A percentile compares a stretch with the other conserved stretches of the same genome.
phyloP scores from a whole-genome alignment of 2,329 filamentous ascomycete species.

The Botrytis tulipae region DNA sequence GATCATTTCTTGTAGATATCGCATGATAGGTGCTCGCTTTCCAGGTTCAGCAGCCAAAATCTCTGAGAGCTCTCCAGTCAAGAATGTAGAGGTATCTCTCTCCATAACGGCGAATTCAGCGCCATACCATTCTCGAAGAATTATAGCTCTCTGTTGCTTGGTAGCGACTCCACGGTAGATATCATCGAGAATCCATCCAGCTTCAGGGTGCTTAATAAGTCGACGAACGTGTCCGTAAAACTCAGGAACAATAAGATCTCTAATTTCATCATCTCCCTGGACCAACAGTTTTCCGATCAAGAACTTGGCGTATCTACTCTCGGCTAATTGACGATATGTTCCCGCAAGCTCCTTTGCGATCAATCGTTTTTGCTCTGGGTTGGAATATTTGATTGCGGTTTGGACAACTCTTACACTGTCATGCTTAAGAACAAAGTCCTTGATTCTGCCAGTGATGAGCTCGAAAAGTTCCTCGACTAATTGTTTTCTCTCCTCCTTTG shows the following conservation, averaged over 20 bases:
- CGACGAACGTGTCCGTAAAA: constrained; percentile 93
- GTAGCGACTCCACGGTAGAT: constrained; percentile 89
- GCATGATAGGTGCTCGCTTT: constrained; percentile 85
- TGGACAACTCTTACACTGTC: constrained; percentile 96
- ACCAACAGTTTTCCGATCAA: constrained; percentile 92
- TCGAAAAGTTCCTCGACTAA: constrained; percentile 86
- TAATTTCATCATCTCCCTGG: constrained; percentile 83
- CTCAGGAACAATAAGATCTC: constrained; percentile 86
- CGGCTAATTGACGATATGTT: constrained; percentile 78
- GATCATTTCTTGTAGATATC: constrained; percentile 79
- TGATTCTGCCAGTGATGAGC: constrained; percentile 87
- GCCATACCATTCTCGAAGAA: constrained; percentile 95
- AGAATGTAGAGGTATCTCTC: constrained; percentile 50
- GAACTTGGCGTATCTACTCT: constrained; percentile 97
- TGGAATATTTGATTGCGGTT: constrained; percentile 95
- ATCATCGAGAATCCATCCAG: constrained; percentile 96
- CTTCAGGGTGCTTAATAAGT: constrained; percentile 93
- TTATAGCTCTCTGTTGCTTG: constrained; percentile 76
- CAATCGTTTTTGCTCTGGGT: constrained; percentile 75
- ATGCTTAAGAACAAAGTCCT: constrained; percentile 97
- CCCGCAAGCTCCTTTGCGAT: constrained; percentile 87
- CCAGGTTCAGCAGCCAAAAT: constrained; percentile 77
- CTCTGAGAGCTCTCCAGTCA: constrained; percentile 61
- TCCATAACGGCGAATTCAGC: constrained; percentile 85
- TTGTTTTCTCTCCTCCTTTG: constrained; percentile 80